phyloP scores from a whole-genome alignment of 164 flowering plant species.

The Tinospora cordifolia region DNA sequence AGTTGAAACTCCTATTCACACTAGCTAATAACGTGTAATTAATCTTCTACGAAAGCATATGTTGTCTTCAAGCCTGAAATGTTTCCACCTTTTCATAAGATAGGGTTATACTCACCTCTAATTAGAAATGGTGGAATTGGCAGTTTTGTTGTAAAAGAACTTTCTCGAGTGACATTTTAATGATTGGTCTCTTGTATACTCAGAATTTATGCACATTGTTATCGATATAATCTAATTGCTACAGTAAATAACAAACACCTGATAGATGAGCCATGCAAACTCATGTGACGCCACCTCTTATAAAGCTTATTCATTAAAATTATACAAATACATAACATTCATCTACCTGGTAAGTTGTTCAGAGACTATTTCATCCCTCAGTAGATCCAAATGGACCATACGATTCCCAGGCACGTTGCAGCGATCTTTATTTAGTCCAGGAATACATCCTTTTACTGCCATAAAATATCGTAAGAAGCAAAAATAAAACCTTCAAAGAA shows the following conservation, averaged over 20 bases:
- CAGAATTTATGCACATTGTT: too few species aligned
- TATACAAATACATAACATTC: neutral
- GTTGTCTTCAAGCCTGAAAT: too few species aligned
- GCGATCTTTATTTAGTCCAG: constrained; percentile 10
- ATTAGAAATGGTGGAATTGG: neutral
- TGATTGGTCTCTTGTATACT: too few species aligned
- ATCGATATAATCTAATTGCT: too few species aligned
- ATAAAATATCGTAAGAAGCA: constrained; percentile 4
- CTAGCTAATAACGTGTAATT: too few species aligned
- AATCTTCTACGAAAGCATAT: too few species aligned
- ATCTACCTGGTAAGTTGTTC: constrained; percentile 88
- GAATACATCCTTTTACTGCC: constrained; percentile 21
- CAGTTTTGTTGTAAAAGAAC: too few species aligned
- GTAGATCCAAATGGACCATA: constrained; percentile 32
- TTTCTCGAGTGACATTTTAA: too few species aligned
- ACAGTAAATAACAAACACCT: neutral
- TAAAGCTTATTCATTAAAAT: neutral
- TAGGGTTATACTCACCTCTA: neutral
- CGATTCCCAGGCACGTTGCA: constrained; percentile 11
- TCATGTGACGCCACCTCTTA: neutral
- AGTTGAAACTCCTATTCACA: too few species aligned
- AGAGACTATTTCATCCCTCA: constrained; percentile 80
- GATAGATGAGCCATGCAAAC: neutral
- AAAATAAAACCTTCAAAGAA: neutral
- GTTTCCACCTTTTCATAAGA: neutral